Base-by-base conservation (phyloP, 257 asterid species). In the Solanum lycopersicoides region DNA sequence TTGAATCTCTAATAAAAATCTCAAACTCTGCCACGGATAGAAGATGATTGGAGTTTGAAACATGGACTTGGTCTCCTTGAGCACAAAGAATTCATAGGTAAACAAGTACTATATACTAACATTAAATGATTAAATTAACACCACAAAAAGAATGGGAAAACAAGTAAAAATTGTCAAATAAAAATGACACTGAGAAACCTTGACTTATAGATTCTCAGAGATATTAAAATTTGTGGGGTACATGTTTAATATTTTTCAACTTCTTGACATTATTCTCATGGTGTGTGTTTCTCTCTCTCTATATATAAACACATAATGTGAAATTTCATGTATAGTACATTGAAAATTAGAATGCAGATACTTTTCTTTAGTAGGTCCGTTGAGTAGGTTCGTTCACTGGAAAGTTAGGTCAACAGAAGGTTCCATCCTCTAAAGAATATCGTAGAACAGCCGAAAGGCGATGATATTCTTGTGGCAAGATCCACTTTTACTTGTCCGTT, bases 401-500 rank as follows among this genome's bases (percentile, higher is more conserved):
- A 28, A 28, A 28, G 30, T 28, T 28, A 28, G 30, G 30, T 28
- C 30, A 28, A 28, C 30, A 28, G 30, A 28, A 28, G 30, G 30
- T 28, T 28, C 30, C 30, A 28, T 28, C 30, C 30, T 28, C 30
- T 1, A 28, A 28, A 28, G 30, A 28, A 28, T 28, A 28, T 28
- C 30, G 30, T 28, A 28, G 30, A 28, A 28, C 30, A 28, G 30
- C 30, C 30, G 1, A 28, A 28, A 28, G 30, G 30, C 30, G 30
- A 28, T 28, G 30, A 28, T 28, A 28, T 28, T 28, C 30, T 28
- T 28, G 30, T 28, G 30, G 30, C 30, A 28, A 28, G 30, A 28
- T 56, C 0, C 12, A 56, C 0, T 56, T 0, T 56, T 56, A 56
- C 4, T 1, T 20, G 5, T 56, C 0, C 0, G 7, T 18, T 56